Evolutionary conservation across 1,284 basidiomycete genomes (phyloP), one percentile per base, ranked within the genome.

Genomic region (Ustilago bromivora): DNA sequence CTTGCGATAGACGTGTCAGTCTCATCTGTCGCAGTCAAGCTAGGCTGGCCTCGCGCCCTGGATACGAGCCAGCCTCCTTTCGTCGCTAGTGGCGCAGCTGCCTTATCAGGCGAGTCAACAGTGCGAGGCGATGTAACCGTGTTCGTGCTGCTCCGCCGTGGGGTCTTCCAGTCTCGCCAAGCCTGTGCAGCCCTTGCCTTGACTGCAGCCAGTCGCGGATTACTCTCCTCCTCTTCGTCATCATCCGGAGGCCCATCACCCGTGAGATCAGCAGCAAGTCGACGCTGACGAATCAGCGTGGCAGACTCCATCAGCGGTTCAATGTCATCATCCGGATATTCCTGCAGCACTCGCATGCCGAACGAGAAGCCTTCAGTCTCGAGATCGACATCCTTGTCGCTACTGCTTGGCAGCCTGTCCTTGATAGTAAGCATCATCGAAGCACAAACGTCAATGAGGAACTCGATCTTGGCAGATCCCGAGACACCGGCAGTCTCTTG

Each of bases 371-470:
- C 77, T 56, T 84, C 83, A 6, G 67, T 49, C 28, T 74, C 71
- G 17, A 71, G 41, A 23, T 75, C 62, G n/a, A 66, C 52, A 19
- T 55, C 69, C 8, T 71, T 57, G 1, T 57, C 51, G 13, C 61
- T 51, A 17, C 61, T 61, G 40, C 64, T 62, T 0, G 73, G 76
- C 28, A 73, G 15, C 13, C 38, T 57, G 28, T 63, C 61, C 49
- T 82, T 71, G 12, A 81, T 58, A 2, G 75, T 56, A 35, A 83
- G 55, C 9, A 86, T 68, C 68, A 86, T 79, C 11, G 84, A 80
- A 31, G 82, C 82, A 56, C 81, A 82, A 4, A 86, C 60, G 51
- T 85, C 83, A 53, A 85, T 78, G 13, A 86, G 67, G 19, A 84
- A 82, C n/a, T 81, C 79, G 59, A 84, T 76, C 63, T 82, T 84